Evolutionary conservation across 176 grass and related monocot species (phyloP), one percentile per base, ranked within the genome.

Genomic region (Triticum dicoccoides): DNA sequence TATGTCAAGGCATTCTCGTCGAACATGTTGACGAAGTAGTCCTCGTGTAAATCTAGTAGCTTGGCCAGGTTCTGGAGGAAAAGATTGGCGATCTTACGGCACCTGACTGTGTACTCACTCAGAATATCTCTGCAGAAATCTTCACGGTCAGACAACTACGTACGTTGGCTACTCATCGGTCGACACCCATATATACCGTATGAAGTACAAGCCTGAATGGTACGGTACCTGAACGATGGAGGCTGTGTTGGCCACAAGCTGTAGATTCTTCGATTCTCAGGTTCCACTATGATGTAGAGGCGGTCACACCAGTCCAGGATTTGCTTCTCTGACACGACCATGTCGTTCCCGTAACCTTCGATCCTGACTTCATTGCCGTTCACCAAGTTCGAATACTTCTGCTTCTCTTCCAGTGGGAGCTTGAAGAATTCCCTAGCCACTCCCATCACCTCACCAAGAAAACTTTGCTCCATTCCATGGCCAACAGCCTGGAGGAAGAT

Each of bases 301-400:
- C 89, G 67, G 71, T 94, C 89, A 27, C 15, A 45, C 89, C 92
- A 94, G 67, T 94, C 89, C 9, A 94, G 34, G 44, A 29, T 87
- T 52, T 94, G 92, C 4, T 81, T 81, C 59, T 91, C 83, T 8
- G 66, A 73, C 3, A 61, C 1, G 14, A 94, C 83, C 42, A 42
- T 76, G 61, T 94, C 92, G 21, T 87, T 84, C 30, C 86, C 86
- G 23, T 94, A 94, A 18, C 92, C 92, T 91, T 94, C 92, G 4
- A 78, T 32, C 59, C 79, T 86, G 76, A 89, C 84, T 51, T 94
- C 73, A 6, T 84, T 87, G 33, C 80, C 92, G 38, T 91, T 65
- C 13, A 80, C 87, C 18, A 89, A 20, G 85, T 93, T 94, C 41
- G 86, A 88, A 72, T 91, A 94, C 68, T 87, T 92, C 47, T 88